Conservation (phyloP, 768 basidiomycete species). For the Pleurotus tuoliensis region DNA sequence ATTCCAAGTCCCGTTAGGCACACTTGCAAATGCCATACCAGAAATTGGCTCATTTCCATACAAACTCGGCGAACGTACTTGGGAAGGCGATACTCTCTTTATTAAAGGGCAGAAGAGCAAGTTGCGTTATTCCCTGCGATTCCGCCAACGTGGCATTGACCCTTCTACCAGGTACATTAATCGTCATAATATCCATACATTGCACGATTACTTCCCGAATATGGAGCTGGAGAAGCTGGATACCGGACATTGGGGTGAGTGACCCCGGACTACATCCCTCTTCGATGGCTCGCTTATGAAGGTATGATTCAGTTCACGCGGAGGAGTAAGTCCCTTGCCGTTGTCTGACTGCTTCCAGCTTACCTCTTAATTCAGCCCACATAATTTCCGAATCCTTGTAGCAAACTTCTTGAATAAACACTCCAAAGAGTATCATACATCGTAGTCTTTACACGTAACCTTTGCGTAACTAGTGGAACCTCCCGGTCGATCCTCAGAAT, state of each 20-base stretch:
- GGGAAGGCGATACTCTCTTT: constrained; percentile 63
- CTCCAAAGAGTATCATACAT: neutral
- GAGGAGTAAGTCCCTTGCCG: constrained; percentile 45
- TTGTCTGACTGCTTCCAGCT: neutral
- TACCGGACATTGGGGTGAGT: constrained; percentile 84
- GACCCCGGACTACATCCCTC: neutral
- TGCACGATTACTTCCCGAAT: constrained; percentile 70
- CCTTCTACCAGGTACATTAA: constrained; percentile 64
- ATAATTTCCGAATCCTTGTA: constrained; percentile 1
- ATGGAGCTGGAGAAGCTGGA: constrained; percentile 61
- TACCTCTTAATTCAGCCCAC: neutral
- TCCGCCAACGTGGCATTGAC: neutral
- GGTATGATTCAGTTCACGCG: constrained; percentile 59
- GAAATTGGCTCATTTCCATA: constrained; percentile 83
- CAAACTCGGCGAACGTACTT: constrained; percentile 44
- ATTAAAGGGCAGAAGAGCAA: constrained; percentile 78
- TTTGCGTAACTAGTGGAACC: too few relatives aligned
- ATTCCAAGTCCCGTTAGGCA: constrained; percentile 73
- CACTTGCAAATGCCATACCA: constrained; percentile 55
- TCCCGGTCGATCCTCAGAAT: too few relatives aligned
- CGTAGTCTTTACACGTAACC: neutral
- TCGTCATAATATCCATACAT: constrained; percentile 55
- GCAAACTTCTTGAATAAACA: constrained; percentile 1
- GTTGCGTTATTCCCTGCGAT: constrained; percentile 30
- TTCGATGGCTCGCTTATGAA: neutral